Evolutionary conservation across 1,284 basidiomycete species (phyloP), one percentile per base, ranked within the genome.

Genomic region (Leccinum subspadiceum): DNA sequence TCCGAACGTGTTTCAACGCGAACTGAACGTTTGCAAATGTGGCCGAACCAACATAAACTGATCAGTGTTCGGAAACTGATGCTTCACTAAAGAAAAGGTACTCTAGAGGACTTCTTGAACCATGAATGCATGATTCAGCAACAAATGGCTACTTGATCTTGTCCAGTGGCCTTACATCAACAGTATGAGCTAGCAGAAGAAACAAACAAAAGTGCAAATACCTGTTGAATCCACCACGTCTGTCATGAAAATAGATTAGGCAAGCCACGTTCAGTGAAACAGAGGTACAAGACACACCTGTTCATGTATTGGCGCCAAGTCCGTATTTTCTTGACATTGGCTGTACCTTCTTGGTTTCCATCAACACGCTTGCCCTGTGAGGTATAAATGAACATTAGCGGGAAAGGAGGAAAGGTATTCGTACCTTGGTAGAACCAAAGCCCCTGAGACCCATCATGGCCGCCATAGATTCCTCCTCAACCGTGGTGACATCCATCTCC

Each of bases 301-400:
- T 96, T 96, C 93, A 96, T 96, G 73, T 96, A 96, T 76, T 98
- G 96, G 65, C 96, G 81, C 95, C 96, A 98, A 29, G 94, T 96
- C 58, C 96, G 82, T 64, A 88, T 84, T 77, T 95, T 94, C 82
- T 96, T 96, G 67, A 97, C 78, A 58, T 88, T 76, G 1, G 84
- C 84, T 2, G 66, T 71, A 35, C 94, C 94, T 64, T 89, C 86
- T 73, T 94, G 90, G 65, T 96, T 94, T 24, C 91, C 93, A 60
- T 82, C 79, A 39, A 94, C 90, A 56, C 81, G 83, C 68, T 90
- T 92, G 56, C 89, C 89, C 93, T 94, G 65, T 13, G 56, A 46
- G 55, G 44, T 41, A 17, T n/a, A 46, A 54, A 29, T 29, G 0
- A 29, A 52, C 41, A 53, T 66, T 26, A 20, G 17, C 12, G 57